Evolutionary conservation across 1,139 yeast species (phyloP), one percentile per base, ranked within the genome.

Genomic region (Lodderomyces parapsilosis): DNA sequence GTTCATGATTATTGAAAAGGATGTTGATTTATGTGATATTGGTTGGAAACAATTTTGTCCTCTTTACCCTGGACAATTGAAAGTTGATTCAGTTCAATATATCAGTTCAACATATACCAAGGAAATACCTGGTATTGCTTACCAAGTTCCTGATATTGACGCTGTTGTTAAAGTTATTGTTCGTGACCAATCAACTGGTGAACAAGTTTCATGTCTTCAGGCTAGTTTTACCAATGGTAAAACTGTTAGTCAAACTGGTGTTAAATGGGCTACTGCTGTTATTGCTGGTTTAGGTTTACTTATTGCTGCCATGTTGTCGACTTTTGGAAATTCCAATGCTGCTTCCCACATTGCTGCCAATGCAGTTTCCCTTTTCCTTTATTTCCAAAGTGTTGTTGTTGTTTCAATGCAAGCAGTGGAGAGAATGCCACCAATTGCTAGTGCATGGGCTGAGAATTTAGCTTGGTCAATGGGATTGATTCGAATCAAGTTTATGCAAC

Each of bases 391-490:
- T 46, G 90, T 85, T 13, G 90, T 83, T 34, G 78, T 85, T 33
- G 81, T 85, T 17, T 68, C 82, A 10, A 83, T 86, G 91, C 78
- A 81, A 57, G 79, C 80, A 50, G 93, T 84, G 41, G 86, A 81
- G 53, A 67, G 80, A 50, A 78, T 83, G 4, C 93, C 94, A 8
- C 93, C 93, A 11, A 84, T 86, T 55, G 93, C 89, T 2, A 75
- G 83, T 27, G 78, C 91, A 5, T 86, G 94, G 94, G 72, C 88
- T 4, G 90, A 83, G 58, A 86, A 86, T 56, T 72, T 86, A 59
- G 87, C 87, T 22, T 86, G 94, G 94, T 83, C 91, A 2, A 85
- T 86, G 91, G 94, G 94, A 1, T 68, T 86, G 48, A 85, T 86
- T 52, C 68, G 81, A 54, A 75, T 83, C 35, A 56, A 61, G 3